Conservation (phyloP, 2,329 filamentous ascomycete genomes). For the Sordariomycetes sp. region DNA sequence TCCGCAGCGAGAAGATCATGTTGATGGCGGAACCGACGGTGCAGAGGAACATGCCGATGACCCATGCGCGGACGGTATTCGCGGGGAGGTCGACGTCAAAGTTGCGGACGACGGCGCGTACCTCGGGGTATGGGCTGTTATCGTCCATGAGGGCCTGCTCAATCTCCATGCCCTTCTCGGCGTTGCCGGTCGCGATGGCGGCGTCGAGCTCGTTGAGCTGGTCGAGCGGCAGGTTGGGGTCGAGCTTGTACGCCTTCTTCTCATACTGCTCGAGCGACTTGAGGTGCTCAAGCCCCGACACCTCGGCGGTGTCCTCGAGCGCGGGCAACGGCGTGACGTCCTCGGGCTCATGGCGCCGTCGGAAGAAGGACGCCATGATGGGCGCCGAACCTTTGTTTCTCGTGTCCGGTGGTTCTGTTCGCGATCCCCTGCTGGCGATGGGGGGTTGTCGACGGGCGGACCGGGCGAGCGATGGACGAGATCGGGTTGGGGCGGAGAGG, state of each 20-base stretch:
- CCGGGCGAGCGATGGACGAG: neutral
- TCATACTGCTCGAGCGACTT: slow-evolving; percentile 41
- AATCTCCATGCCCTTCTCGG: slow-evolving; percentile 41
- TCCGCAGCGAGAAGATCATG: slow-evolving; percentile 45
- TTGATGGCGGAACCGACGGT: slow-evolving; percentile 50
- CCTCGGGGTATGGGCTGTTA: slow-evolving; percentile 55
- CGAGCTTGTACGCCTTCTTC: slow-evolving; percentile 42
- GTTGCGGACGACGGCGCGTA: slow-evolving; percentile 51
- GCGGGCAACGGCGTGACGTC: slow-evolving; percentile 28
- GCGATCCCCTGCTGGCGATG: neutral
- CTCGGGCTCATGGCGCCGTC: slow-evolving; percentile 30
- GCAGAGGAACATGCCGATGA: slow-evolving; percentile 45
- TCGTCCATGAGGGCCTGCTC: slow-evolving; percentile 47
- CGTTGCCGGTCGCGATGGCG: slow-evolving; percentile 38
- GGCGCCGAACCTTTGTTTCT: neutral
- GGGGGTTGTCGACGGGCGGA: neutral
- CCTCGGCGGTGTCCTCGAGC: slow-evolving; percentile 21
- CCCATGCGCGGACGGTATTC: slow-evolving; percentile 53
- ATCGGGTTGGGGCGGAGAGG: neutral
- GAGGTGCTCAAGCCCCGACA: slow-evolving; percentile 25
- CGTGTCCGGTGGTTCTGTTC: neutral
- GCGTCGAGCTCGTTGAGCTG: slow-evolving; percentile 47
- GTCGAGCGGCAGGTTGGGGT: slow-evolving; percentile 52
- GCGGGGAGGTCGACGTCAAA: slow-evolving; percentile 50
- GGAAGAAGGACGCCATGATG: slow-evolving; percentile 19